Base-by-base conservation (phyloP, 1,139 yeast genomes). In the Kazachstania sp. region DNA sequence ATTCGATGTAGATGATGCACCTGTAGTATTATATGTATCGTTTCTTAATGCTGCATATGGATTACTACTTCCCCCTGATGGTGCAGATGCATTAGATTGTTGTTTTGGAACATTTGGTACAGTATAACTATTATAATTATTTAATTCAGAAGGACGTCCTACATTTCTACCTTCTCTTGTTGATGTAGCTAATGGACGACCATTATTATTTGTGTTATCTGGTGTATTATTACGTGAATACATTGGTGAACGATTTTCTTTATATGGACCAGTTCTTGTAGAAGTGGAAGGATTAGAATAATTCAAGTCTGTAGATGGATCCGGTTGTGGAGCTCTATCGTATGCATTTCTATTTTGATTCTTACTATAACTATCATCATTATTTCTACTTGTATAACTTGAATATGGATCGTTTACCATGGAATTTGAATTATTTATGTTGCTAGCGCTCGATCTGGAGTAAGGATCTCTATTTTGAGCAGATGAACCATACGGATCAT, bases 1-100 rank as follows among this genome's bases (percentile, higher is more conserved):
- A 23, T 40, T 40, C 23, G 30, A 20, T 3, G 30, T 7, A 13
- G 20, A 29, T 3, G 18, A 30, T 3, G 19, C 19, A 9, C 30
- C 20, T 15, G 29, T 20, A 19, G 29, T 16, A 29, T 35, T 44
- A 26, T 44, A 44, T 3, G 30, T 37, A 13, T 45, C 44, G 15
- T 37, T 31, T 13, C 34, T 11, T 3, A 45, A 13, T 8, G 48
- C 41, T 16, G 48, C 48, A 26, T 45, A 45, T 32, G 48, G 48
- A 18, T 45, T 45, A 16, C 35, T 37, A n/a, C 41, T 38, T 5
- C 13, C 31, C 3, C 36, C 42, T 7, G 37, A 16, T 3, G 29
- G 8, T 1, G 36, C 4, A 31, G 37, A n/a, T 15, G 37, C 15
- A n/a, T 15, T 18, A 13, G 34, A 11, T 18, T 19, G 39, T 3